Evolutionary conservation across 345 rosid genomes (phyloP), one percentile per base, ranked within the genome.

Genomic region (Eucalyptus sideroxylon): DNA sequence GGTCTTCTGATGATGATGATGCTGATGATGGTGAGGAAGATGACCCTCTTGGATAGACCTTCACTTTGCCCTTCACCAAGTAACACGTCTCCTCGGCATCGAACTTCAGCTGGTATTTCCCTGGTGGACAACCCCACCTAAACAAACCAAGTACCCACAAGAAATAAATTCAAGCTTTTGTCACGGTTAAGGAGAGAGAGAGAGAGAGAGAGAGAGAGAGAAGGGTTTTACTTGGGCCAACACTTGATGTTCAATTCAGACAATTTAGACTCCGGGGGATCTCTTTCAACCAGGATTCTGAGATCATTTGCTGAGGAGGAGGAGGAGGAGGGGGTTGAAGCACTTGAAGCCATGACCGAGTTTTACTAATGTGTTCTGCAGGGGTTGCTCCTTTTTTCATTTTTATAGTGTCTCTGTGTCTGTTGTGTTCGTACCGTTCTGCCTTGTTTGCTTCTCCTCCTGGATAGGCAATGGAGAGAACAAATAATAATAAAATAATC

Each of bases 101-200:
- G 86, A 94, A 97, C 90, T 93, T 96, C 62, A 97, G 93, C 93
- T 95, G 97, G 89, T 95, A 96, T 56, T 93, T 97, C 87, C 99
- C 99, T 14, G 97, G 98, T 23, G 97, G 94, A 91, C 98, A 97
- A 31, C 96, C 99, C 99, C 98, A 96, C 93, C 99, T 96, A 42
- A 6, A 8, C 51, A 86, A 27, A 11, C 88, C 59, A 8, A 81
- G 17, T 11, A 47, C 53, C 45, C 16, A 56, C 26, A 83, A 27
- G 31, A 60, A n/a, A 21, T 21, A 37, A 85, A 45, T 40, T 77
- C 85, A 40, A 40, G 85, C 31, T 37, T 40, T 80, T 37, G 44
- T 40, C 67, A 37, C 8, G 0, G 49, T 50, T 14, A 23, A 34
- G 47, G 37, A 9, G 34, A 55, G 50, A 47, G 44, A 7, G 26